These are phyloP conservation scores for Polysphondylium violaceum DNA, from an alignment of 78 protist genomes.

Conservation along the genomic window DNA sequence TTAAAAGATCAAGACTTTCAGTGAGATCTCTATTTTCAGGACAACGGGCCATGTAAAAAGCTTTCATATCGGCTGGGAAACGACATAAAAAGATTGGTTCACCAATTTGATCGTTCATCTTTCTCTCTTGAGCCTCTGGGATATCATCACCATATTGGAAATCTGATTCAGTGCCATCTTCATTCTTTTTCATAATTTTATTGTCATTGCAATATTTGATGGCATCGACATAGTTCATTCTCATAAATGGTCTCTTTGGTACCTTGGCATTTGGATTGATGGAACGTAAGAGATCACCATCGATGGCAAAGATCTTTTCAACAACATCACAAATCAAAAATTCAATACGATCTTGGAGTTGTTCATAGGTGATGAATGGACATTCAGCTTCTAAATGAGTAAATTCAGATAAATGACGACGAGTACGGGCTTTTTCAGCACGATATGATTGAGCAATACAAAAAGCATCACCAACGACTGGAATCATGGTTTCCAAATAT, in stretches of 20 bases:
- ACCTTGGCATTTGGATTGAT: slow-evolving; percentile 86
- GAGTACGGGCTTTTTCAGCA: slow-evolving; percentile 94
- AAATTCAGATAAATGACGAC: slow-evolving; percentile 97
- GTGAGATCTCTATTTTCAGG: slow-evolving; percentile 86
- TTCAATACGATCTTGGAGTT: slow-evolving; percentile 91
- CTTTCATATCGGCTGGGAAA: slow-evolving; percentile 96
- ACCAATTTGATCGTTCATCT: slow-evolving; percentile 95
- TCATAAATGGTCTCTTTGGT: slow-evolving; percentile 93
- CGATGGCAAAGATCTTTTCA: slow-evolving; percentile 52
- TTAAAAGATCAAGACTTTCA: slow-evolving; percentile 87
- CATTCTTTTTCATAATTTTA: slow-evolving; percentile 83
- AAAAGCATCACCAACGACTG: slow-evolving; percentile 93
- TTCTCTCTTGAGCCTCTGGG: slow-evolving; percentile 97
- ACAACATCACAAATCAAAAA: slow-evolving; percentile 86
- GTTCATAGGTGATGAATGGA: slow-evolving; percentile 95
- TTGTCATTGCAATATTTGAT: slow-evolving; percentile 89
- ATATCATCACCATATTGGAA: slow-evolving; percentile 96
- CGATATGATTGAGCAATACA: slow-evolving; percentile 95
- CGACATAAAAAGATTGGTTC: slow-evolving; percentile 92
- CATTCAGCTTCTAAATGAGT: slow-evolving; percentile 93
- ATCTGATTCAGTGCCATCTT: slow-evolving; percentile 50
- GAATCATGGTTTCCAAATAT: slow-evolving; percentile 94
- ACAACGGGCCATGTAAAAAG: slow-evolving; percentile 96
- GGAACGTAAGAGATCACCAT: slow-evolving; percentile 51
- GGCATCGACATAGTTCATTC: slow-evolving; percentile 94